Evolutionary conservation across 73 alveolate species (phyloP), one percentile per base, ranked within the genome.

Genomic region (Paramecium pentaurelia): DNA sequence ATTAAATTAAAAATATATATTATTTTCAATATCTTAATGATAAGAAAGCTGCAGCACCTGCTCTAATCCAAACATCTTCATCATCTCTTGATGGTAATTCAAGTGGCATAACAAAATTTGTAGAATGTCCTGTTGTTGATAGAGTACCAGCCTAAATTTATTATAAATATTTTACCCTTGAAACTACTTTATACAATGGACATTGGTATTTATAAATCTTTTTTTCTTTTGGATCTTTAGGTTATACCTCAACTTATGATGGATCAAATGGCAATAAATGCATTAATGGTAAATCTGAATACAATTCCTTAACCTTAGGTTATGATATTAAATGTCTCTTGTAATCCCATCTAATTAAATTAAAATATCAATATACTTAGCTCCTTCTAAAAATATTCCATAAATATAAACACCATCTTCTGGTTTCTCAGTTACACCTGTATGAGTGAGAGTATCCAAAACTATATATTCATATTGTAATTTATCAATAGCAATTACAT

Each of bases 31-130:
- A 97, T 95, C 99, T 99, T 77, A 99, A 97, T 44, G 99, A 96
- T 85, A 99, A 94, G 98, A 99, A 99, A 92, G 98, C 98, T 0
- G 99, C 99, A 30, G 98, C 99, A 18, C 99, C 99, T 28, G 99
- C 99, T 85, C 99, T 98, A 77, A 99, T 97, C 99, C 99, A 99
- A 18, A 96, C 97, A 90, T 97, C 98, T 58, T 98, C 99, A 51
- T 88, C 93, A 84, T 97, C 99, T 87, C 94, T 94, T 16, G 99
- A 86, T 25, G 99, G 99, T 88, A 99, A 93, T 93, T 98, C 99
- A 90, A 98, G 96, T 93, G 96, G 95, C 95, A 99, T 95, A 0
- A 99, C 99, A 95, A 97, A 99, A 97, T 99, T 99, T 8, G 99
- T 99, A 80, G 99, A 97, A 97, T 99, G 99, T 14, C 98, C 98